Percentiles rank a stretch among this genome's conserved stretches.
phyloP scores from a whole-genome alignment of 139 green algal genomes.

The Chloropicon primus region DNA sequence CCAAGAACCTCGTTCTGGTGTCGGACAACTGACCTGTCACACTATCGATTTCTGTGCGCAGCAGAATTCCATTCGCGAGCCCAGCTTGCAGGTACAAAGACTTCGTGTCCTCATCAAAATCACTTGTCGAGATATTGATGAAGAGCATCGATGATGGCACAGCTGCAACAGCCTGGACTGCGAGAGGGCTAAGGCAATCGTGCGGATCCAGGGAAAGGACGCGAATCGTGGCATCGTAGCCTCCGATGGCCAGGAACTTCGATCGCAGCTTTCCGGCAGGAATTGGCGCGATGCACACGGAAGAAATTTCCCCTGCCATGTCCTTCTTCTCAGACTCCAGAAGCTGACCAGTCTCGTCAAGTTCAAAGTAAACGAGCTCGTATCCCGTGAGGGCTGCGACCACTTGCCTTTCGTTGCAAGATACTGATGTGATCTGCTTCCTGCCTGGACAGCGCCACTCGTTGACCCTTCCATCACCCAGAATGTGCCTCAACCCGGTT shows the following conservation, averaged over 20 bases:
- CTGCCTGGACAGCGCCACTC: constrained; percentile 85
- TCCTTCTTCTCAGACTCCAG: constrained; percentile 85
- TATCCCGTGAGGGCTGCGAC: constrained; percentile 73
- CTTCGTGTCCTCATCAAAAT: constrained; percentile 20
- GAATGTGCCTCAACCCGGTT: constrained; percentile 81
- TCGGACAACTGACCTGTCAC: constrained; percentile 57
- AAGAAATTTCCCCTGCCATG: constrained; percentile 74
- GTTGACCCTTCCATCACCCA: constrained; percentile 75
- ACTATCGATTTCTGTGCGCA: constrained; percentile 80
- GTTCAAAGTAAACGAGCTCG: constrained; percentile 93
- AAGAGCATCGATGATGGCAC: constrained; percentile 58
- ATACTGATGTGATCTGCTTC: constrained; percentile 25
- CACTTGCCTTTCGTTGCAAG: constrained; percentile 35
- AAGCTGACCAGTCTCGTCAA: constrained; percentile 70
- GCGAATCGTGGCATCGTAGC: constrained; percentile 71
- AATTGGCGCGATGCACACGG: constrained; percentile 68
- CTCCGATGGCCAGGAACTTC: constrained; percentile 76
- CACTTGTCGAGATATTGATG: constrained; percentile 28
- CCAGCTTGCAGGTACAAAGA: constrained; percentile 84
- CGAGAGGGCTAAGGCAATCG: constrained; percentile 51
- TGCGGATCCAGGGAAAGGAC: constrained; percentile 77
- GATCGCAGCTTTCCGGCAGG: constrained; percentile 49
- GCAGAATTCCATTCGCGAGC: constrained; percentile 83
- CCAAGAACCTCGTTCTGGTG: constrained; percentile 84
- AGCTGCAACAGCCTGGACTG: constrained; percentile 42